A percentile compares a stretch with the other conserved stretches of the same genome.
These are phyloP conservation scores for Cercospora sojina DNA, from an alignment of 2,329 filamentous ascomycete genomes.

Conservation along the genomic window DNA sequence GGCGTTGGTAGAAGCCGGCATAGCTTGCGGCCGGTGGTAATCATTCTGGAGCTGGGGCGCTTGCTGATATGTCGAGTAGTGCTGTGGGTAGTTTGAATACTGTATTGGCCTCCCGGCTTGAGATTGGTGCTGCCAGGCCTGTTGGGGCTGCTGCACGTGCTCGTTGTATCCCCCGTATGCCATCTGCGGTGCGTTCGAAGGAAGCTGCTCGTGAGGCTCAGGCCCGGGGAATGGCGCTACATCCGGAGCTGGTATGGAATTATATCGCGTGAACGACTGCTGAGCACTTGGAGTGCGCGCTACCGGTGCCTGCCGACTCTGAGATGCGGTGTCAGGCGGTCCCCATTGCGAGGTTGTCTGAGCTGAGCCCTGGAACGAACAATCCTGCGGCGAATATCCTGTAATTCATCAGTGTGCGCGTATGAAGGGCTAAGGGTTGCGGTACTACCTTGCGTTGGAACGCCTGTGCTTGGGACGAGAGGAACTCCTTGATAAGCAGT, in stretches of 20 bases:
- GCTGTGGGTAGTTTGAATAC: slow-evolving; percentile 8
- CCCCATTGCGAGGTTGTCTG: slow-evolving; percentile 9
- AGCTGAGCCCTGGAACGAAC: background rate
- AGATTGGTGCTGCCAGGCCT: slow-evolving; percentile 8
- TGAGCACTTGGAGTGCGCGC: slow-evolving; percentile 4
- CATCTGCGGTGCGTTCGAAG: slow-evolving; percentile 13
- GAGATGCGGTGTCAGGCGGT: slow-evolving; percentile 1
- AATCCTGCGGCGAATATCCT: slow-evolving; percentile 15
- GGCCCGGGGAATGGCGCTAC: slow-evolving; percentile 16
- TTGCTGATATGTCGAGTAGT: slow-evolving; percentile 10
- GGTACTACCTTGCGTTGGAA: slow-evolving; percentile 16
- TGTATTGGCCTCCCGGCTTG: slow-evolving; percentile 9
- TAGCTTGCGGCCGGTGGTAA: background rate
- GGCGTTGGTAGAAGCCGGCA: background rate
- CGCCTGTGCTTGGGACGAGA: slow-evolving; percentile 16
- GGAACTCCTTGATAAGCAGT: slow-evolving; percentile 22
- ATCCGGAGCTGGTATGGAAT: slow-evolving; percentile 12
- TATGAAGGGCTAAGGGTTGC: background rate
- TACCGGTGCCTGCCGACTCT: slow-evolving; percentile 9
- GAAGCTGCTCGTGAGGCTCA: slow-evolving; percentile 5
- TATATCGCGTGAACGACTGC: slow-evolving; percentile 7
- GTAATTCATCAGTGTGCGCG: background rate
- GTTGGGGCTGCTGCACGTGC: slow-evolving; percentile 9
- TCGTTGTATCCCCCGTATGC: slow-evolving; percentile 6
- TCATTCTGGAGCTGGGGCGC: background rate